Evolutionary conservation across 1,284 basidiomycete genomes (phyloP).

Genomic region (Serendipita sp.): DNA sequence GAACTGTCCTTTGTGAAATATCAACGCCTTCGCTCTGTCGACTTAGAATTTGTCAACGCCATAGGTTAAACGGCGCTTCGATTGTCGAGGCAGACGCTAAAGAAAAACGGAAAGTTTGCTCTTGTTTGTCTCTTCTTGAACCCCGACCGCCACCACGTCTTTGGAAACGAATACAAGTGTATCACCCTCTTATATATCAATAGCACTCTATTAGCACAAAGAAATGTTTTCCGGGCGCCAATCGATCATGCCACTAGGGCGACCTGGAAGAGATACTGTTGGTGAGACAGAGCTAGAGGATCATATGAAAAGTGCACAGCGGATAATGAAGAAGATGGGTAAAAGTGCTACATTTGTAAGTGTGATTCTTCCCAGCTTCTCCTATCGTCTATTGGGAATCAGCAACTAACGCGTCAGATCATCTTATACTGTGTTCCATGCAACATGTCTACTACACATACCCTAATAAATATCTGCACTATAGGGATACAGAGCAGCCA

Average conservation of each 20-base stretch:
- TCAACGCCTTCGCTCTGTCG: constrained; percentile 5
- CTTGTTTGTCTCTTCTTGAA: neutral
- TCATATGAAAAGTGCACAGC: neutral
- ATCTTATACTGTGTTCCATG: too few species aligned
- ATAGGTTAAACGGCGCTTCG: constrained; percentile 4
- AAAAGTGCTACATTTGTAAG: neutral
- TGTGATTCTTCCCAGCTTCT: neutral
- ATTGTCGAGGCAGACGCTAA: constrained; percentile 6
- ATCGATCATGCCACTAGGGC: constrained; percentile 5
- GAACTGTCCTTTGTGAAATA: too few species aligned
- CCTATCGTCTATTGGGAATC: neutral
- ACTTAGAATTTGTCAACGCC: constrained; percentile 8
- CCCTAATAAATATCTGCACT: neutral
- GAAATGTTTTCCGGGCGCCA: neutral
- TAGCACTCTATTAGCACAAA: neutral
- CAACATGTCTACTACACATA: too few species aligned
- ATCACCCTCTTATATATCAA: too few species aligned
- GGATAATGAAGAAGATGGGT: neutral
- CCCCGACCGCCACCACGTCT: neutral
- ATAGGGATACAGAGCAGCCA: constrained; percentile 2
- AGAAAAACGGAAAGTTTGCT: neutral
- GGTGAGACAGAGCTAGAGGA: neutral
- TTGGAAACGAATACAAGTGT: neutral
- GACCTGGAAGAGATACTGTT: neutral
- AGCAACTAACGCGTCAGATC: too few species aligned